phyloP scores from a whole-genome alignment of 164 flowering plant species.

The Vitis riparia region DNA sequence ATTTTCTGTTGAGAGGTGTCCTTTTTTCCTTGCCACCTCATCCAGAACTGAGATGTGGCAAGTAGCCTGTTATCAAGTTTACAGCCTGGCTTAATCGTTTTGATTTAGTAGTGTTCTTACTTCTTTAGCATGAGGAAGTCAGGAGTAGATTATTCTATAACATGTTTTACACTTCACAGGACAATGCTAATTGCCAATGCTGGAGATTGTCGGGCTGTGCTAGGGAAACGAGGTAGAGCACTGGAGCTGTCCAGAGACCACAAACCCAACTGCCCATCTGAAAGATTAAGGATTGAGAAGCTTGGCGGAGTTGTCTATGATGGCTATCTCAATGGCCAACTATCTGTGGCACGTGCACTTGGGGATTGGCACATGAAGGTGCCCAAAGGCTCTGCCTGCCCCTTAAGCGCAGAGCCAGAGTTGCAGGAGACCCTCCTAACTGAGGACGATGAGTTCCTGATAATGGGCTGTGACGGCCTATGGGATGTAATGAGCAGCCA shows the following conservation, averaged over 20 bases:
- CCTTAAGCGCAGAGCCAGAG: conserved; percentile 92
- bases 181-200: conserved; percentile 81
- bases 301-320: conserved; percentile 86
- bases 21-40: too few species aligned
- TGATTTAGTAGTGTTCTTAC: too few species aligned
- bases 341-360: conserved; percentile 94
- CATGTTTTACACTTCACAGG: conserved; percentile 36
- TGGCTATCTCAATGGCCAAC: conserved; percentile 90
- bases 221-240: conserved; percentile 91
- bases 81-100: too few species aligned
- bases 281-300: conserved; percentile 76
- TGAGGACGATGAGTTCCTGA: conserved; percentile 90
- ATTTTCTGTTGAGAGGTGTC: too few species aligned
- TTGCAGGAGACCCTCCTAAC: conserved; percentile 55
- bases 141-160: neutral
- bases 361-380: conserved; percentile 99
- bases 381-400: conserved; percentile 72
- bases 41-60: too few species aligned
- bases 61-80: too few species aligned
- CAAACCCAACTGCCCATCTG: conserved; percentile 79
- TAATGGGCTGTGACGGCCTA: conserved; percentile 90
- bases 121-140: too few species aligned
- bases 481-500: conserved; percentile 99
- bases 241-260: conserved; percentile 87
- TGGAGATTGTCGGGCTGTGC: conserved; percentile 95